Percentiles rank a stretch among this genome's conserved stretches.
These are phyloP conservation scores for Nicotiana otophora DNA, from an alignment of 257 asterid species.

Conservation along the genomic window DNA sequence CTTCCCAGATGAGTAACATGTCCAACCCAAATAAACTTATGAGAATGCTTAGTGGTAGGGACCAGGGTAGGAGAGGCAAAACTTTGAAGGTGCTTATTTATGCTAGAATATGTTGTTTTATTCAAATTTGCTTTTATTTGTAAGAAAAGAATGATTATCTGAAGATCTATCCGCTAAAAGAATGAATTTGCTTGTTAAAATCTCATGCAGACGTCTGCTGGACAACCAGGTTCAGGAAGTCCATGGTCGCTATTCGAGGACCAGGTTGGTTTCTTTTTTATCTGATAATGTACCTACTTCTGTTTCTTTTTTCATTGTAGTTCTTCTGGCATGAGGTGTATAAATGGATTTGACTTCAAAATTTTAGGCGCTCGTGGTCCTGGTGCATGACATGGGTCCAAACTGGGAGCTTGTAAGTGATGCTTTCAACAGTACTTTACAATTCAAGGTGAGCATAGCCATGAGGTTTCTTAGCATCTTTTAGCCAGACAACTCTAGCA, in stretches of 20 bases:
- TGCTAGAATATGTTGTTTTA: neutral
- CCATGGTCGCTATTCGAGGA: slow-evolving; percentile 89
- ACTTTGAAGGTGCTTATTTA: slow-evolving; percentile 56
- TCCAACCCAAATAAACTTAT: slow-evolving; percentile 63
- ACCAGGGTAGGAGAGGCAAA: slow-evolving; percentile 77
- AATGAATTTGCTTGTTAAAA: neutral
- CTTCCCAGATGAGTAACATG: slow-evolving; percentile 89
- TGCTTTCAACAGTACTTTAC: slow-evolving; percentile 82
- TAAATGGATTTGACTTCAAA: neutral
- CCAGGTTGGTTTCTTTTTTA: slow-evolving; percentile 46
- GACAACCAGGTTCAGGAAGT: slow-evolving; percentile 66
- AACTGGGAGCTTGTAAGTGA: slow-evolving; percentile 99
- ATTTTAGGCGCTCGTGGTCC: slow-evolving; percentile 87
- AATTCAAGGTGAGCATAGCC: slow-evolving; percentile 64
- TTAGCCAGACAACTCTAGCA: neutral
- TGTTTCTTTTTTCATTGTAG: neutral
- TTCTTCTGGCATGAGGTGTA: neutral
- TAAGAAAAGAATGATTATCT: neutral
- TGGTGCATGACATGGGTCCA: slow-evolving; percentile 95
- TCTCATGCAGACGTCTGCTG: slow-evolving; percentile 55
- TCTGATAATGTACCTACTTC: neutral
- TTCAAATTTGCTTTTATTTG: neutral
- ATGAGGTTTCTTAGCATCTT: neutral
- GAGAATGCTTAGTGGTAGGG: slow-evolving; percentile 77
- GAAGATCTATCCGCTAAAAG: neutral